Percentiles rank a stretch among this genome's conserved stretches.
phyloP scores from a whole-genome alignment of 2,329 filamentous ascomycete species.

The Paecilomyces variotii region DNA sequence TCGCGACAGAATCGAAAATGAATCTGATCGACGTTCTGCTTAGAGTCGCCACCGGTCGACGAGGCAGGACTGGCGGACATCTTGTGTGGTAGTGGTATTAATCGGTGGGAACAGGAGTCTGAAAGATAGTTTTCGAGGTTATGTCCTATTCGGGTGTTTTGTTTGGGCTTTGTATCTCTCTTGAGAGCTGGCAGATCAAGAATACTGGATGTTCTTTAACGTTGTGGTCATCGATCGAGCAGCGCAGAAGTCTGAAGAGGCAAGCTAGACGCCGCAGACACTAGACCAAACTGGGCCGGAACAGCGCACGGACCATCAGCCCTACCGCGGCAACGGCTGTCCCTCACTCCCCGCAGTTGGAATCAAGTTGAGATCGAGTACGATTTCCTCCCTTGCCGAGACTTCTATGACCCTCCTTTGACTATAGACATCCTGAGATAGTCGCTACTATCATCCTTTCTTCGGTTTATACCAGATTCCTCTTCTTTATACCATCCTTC shows the following conservation, averaged over 20 bases:
- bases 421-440: background rate
- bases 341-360: conserved; percentile 24
- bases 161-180: background rate
- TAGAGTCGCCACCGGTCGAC: conserved; percentile 29
- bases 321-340: conserved; percentile 4
- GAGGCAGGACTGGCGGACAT: conserved; percentile 39
- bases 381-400: background rate
- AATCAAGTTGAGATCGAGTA: background rate
- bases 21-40: conserved; percentile 59
- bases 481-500: background rate
- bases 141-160: background rate
- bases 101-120: background rate
- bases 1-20: conserved; percentile 97
- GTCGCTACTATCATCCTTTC: background rate
- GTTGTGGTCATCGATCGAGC: background rate
- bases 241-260: conserved; percentile 11
- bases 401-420: background rate
- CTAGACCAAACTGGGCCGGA: conserved; percentile 7
- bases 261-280: background rate
- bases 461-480: background rate
- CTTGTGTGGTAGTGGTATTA: conserved; percentile 2
- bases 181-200: background rate
- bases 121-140: background rate
- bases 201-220: background rate
- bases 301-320: conserved; percentile 4